These are phyloP conservation scores for Hypsizygus ulmarius DNA, from an alignment of 1,284 basidiomycete species.

Conservation along the genomic window DNA sequence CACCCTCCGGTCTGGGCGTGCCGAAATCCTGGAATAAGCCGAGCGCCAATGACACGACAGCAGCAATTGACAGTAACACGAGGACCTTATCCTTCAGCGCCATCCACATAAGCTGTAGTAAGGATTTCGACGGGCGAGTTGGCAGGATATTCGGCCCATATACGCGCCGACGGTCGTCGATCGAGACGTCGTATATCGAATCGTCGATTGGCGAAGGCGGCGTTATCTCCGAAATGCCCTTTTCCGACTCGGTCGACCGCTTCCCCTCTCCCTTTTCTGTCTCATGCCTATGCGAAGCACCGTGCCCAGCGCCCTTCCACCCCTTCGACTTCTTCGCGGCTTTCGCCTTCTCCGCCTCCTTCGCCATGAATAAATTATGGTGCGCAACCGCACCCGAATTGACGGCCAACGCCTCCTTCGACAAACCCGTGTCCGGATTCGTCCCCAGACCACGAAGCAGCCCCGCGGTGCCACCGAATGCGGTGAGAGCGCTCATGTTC, in stretches of 20 bases:
- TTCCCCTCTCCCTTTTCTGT: slow-evolving; percentile 24
- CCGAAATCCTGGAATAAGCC: slow-evolving; percentile 95
- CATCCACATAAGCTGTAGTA: slow-evolving; percentile 89
- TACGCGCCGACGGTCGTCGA: slow-evolving; percentile 68
- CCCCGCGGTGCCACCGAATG: slow-evolving; percentile 72
- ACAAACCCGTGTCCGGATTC: slow-evolving; percentile 56
- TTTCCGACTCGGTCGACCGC: slow-evolving; percentile 28
- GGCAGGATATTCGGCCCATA: slow-evolving; percentile 89
- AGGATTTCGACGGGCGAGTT: slow-evolving; percentile 70
- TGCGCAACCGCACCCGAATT: slow-evolving; percentile 18
- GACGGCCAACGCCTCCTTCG: slow-evolving; percentile 22
- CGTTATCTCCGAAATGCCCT: slow-evolving; percentile 36
- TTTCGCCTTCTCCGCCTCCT: slow-evolving; percentile 7
- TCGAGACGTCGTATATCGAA: slow-evolving; percentile 34
- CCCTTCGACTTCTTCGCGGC: slow-evolving; percentile 17
- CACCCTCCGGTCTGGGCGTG: slow-evolving; percentile 51
- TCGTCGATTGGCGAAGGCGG: slow-evolving; percentile 34
- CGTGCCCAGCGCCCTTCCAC: slow-evolving; percentile 34
- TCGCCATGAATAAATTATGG: slow-evolving; percentile 10
- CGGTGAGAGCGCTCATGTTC: slow-evolving; percentile 62
- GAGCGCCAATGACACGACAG: slow-evolving; percentile 89
- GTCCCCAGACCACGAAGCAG: slow-evolving; percentile 79
- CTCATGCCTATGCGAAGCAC: slow-evolving; percentile 42
- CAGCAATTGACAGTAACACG: slow-evolving; percentile 81
- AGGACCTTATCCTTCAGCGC: slow-evolving; percentile 96